Conservation (phyloP, 495 filamentous ascomycete genomes). For the Hypoxylon intermedium region DNA sequence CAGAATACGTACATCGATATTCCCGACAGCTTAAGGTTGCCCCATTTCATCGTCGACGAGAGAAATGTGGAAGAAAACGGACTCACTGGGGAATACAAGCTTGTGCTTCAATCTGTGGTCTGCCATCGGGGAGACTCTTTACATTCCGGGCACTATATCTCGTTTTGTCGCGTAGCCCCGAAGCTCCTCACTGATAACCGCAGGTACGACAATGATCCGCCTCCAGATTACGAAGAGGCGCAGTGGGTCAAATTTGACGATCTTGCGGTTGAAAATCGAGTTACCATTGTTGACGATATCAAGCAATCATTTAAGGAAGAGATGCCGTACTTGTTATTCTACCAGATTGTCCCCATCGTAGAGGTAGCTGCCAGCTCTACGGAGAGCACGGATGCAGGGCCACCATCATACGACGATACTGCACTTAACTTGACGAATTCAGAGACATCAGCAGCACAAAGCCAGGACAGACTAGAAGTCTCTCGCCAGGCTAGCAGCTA, state of each 20-base stretch:
- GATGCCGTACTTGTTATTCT: conserved; percentile 93
- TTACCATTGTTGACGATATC: conserved; percentile 78
- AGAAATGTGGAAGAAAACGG: conserved; percentile 65
- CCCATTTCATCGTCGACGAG: conserved; percentile 87
- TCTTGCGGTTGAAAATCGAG: conserved; percentile 65
- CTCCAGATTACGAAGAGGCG: conserved; percentile 63
- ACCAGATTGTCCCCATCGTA: conserved; percentile 87
- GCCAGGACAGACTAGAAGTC: conserved; percentile 35
- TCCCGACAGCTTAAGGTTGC: conserved; percentile 83
- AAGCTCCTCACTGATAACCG: conserved; percentile 61
- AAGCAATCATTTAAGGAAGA: conserved; percentile 76
- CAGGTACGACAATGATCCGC: conserved; percentile 57
- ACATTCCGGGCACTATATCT: conserved; percentile 91
- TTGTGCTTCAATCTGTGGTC: conserved; percentile 85
- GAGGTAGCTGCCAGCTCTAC: conserved; percentile 66
- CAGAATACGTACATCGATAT: conserved; percentile 88
- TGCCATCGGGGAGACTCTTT: conserved; percentile 89
- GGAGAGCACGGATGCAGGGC: conserved; percentile 56
- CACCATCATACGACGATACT: conserved; percentile 65
- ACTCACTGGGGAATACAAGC: conserved; percentile 70
- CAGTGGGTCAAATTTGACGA: conserved; percentile 94
- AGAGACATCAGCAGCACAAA: conserved; percentile 31
- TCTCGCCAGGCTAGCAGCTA: conserved; percentile 51
- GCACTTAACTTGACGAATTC: conserved; percentile 39
- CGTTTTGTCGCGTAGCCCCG: conserved; percentile 75